Conservation (phyloP, 768 basidiomycete species). For the Mycena filopes region DNA sequence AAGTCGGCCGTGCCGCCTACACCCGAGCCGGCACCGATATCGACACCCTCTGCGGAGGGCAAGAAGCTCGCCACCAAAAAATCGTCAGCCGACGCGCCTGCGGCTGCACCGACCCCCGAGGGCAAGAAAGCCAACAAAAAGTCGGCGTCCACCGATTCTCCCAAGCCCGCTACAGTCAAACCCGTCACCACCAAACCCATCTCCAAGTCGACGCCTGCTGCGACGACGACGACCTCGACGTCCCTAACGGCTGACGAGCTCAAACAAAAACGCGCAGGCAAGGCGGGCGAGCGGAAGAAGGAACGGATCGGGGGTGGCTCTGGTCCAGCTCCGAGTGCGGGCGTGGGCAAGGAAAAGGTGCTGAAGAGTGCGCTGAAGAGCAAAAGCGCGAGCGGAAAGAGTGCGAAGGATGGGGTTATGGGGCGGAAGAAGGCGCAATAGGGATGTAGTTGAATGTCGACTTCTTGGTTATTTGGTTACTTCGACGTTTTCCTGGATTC, state of each 20-base stretch:
- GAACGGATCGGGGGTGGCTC: slow-evolving; percentile 43
- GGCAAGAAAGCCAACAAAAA: slow-evolving; percentile 19
- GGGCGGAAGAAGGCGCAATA: slow-evolving; percentile 59
- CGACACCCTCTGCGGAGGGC: no score
- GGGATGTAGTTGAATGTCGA: no score
- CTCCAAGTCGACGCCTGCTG: slow-evolving; percentile 1
- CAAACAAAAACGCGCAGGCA: slow-evolving; percentile 61
- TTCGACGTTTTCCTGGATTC: no score
- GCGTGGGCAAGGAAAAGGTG: no score
- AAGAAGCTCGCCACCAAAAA: slow-evolving; percentile 1
- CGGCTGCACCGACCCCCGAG: background rate
- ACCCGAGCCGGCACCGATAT: background rate
- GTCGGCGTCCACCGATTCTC: no score
- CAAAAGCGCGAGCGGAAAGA: slow-evolving; percentile 54
- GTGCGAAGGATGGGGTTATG: slow-evolving; percentile 63
- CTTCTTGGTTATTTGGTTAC: no score
- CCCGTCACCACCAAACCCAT: no score
- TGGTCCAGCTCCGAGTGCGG: no score
- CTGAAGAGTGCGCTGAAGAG: slow-evolving; percentile 35
- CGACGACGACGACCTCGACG: slow-evolving; percentile 18
- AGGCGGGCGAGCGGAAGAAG: slow-evolving; percentile 69
- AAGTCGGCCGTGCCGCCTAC: background rate
- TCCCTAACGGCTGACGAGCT: slow-evolving; percentile 55
- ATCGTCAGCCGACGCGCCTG: background rate
- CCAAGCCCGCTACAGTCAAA: background rate